These are phyloP conservation scores for Mortierella sp. DNA, from an alignment of 371 early-diverging fungal genomes.

Conservation along the genomic window DNA sequence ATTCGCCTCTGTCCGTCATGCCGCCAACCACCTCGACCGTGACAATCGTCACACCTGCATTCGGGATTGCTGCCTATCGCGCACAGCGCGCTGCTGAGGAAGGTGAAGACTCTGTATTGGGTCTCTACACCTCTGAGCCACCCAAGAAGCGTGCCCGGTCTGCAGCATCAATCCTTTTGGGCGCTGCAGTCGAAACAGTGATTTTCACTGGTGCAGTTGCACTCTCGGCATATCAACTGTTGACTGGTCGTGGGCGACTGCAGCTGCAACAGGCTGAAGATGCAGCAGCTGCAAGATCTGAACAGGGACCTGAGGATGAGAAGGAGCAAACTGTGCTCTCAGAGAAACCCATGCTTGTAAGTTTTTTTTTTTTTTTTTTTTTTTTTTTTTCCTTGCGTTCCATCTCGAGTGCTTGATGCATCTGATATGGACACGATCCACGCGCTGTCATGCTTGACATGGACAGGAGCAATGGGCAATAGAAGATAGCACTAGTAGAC, in stretches of 20 bases:
- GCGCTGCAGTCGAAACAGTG: slow-evolving; percentile 52
- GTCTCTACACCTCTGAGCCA: slow-evolving; percentile 26
- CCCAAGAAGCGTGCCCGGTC: slow-evolving; percentile 41
- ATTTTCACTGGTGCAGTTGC: slow-evolving; percentile 52
- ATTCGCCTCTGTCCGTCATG: slow-evolving; percentile 15
- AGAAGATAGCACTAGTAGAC: background rate
- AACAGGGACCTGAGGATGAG: background rate
- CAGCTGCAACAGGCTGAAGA: slow-evolving; percentile 3
- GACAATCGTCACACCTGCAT: slow-evolving; percentile 35
- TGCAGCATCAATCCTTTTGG: slow-evolving; percentile 35
- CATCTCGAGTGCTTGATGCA: background rate
- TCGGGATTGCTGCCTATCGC: slow-evolving; percentile 27
- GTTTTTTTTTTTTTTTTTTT: background rate
- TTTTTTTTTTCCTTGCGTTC: background rate
- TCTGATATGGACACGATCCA: background rate
- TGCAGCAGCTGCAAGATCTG: background rate
- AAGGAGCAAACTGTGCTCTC: background rate
- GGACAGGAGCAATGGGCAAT: background rate
- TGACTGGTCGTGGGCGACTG: slow-evolving; percentile 42
- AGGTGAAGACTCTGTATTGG: slow-evolving; percentile 6
- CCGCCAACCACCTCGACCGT: slow-evolving; percentile 24
- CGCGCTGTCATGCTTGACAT: background rate
- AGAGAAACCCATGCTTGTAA: slow-evolving; percentile 20
- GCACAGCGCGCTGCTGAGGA: slow-evolving; percentile 8
- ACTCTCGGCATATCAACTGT: slow-evolving; percentile 45